Conservation (phyloP, 345 rosid species). For the Luvunga scandens region DNA sequence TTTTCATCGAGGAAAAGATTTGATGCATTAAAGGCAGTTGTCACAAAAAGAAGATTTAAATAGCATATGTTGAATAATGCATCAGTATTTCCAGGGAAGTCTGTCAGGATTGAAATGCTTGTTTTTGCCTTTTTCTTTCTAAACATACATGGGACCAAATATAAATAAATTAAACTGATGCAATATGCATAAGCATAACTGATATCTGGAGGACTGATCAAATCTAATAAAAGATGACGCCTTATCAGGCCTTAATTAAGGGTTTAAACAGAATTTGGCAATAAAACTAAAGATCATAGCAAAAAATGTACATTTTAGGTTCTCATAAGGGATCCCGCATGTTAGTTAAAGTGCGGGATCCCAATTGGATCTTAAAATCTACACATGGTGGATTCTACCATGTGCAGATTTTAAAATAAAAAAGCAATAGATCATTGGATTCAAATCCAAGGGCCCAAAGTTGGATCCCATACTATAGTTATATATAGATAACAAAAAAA, state of each 20-base stretch:
- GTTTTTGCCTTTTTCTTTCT: background rate
- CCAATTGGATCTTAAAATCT: too few species aligned
- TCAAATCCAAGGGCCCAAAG: too few species aligned
- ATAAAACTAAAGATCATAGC: background rate
- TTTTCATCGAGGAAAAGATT: background rate
- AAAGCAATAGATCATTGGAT: too few species aligned
- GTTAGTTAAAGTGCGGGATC: too few species aligned
- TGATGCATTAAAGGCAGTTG: background rate
- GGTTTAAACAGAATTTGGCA: background rate
- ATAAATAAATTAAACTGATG: background rate
- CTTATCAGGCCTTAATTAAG: background rate
- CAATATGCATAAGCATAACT: background rate
- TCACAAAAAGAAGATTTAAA: background rate
- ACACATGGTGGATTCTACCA: too few species aligned
- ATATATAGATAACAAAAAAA: background rate
- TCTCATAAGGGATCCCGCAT: too few species aligned
- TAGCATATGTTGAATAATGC: background rate
- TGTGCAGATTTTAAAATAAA: too few species aligned
- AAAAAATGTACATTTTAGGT: background rate
- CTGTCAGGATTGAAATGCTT: background rate
- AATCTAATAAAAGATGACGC: background rate
- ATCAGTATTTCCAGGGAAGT: background rate
- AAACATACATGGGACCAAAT: background rate
- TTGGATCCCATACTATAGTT: too few species aligned
- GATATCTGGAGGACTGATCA: background rate